Base-by-base conservation (phyloP, 257 asterid species). In the Asclepias syriaca region DNA sequence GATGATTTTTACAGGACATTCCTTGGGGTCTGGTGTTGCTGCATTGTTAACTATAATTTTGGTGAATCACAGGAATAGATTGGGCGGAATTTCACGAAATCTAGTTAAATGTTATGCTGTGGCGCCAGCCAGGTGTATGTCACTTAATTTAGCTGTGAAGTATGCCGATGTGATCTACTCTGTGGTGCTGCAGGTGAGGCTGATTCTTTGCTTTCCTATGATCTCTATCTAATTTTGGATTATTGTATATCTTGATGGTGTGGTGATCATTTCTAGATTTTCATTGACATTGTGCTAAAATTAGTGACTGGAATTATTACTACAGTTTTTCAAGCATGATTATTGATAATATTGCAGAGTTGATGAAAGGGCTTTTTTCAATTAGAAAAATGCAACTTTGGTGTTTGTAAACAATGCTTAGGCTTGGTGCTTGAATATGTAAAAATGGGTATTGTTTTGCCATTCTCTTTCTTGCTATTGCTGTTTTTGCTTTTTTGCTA, bases 41-140 rank as follows among this genome's bases (percentile, higher is more conserved):
- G 80, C 99, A 27, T 72, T 95, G 80, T 72, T 91, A 81, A 72
- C 83, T 53, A 80, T 95, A 58, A 87, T 95, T 74, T 88, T 85
- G 34, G 98, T 88, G 27, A 95, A 95, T 76, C 96, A 91, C 72
- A 84, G 96, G 63, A 68, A 86, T 72, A 63, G 63, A 61, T 75
- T 95, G 15, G 99, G 96, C 18, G 97, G 97, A 12, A 71, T 95
- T 76, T 90, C 98, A 0, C 72, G 98, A 86, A 75, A 77, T 77
- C 70, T 88, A 77, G 45, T 95, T 22, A 77, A 84, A 72, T 92
- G 98, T 73, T 95, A 91, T 67, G 88, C 99, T 1, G 87, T 95
- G 49, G 99, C 98, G 2, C 98, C 99, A 8, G 95, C 99, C 0
- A 68, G 98, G 75, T 95, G 99, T 69, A 87, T 95, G 98, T 94